These are phyloP conservation scores for Fusarium coffeatum DNA, from an alignment of 2,329 filamentous ascomycete genomes.

Conservation along the genomic window DNA sequence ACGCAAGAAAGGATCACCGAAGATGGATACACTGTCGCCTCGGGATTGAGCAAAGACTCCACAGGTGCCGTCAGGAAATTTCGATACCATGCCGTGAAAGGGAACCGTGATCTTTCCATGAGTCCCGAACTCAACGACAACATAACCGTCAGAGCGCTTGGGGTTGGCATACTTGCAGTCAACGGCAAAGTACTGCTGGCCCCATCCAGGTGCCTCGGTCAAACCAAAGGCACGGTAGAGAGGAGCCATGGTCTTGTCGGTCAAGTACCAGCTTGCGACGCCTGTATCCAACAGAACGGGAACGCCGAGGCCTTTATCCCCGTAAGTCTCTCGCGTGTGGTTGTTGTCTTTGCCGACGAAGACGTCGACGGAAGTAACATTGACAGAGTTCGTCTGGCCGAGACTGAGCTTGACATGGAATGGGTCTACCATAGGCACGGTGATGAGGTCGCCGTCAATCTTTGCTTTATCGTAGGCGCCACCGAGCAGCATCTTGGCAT, in stretches of 20 bases:
- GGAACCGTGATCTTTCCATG: conserved; percentile 7
- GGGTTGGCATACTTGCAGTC: conserved; percentile 7
- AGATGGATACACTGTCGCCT: neutral
- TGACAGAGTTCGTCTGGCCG: neutral
- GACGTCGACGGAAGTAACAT: conserved; percentile 2
- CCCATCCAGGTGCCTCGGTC: neutral
- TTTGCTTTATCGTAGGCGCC: conserved; percentile 5
- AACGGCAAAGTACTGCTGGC: neutral
- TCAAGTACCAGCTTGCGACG: neutral
- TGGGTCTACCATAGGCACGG: neutral
- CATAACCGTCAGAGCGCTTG: neutral
- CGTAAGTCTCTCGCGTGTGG: neutral
- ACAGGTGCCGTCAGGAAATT: neutral
- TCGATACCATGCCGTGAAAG: neutral
- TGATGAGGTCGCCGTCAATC: conserved; percentile 1
- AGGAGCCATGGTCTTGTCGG: neutral
- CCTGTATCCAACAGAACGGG: neutral
- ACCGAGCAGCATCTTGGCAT: conserved; percentile 2
- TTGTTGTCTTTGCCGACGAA: neutral
- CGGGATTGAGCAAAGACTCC: neutral
- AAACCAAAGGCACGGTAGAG: neutral
- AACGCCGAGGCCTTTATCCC: neutral
- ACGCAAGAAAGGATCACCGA: conserved; percentile 9
- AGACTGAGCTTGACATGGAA: fast-evolving
- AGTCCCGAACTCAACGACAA: neutral